phyloP scores from a whole-genome alignment of 805 yeast species.

The Kregervanrija fluxuum region DNA sequence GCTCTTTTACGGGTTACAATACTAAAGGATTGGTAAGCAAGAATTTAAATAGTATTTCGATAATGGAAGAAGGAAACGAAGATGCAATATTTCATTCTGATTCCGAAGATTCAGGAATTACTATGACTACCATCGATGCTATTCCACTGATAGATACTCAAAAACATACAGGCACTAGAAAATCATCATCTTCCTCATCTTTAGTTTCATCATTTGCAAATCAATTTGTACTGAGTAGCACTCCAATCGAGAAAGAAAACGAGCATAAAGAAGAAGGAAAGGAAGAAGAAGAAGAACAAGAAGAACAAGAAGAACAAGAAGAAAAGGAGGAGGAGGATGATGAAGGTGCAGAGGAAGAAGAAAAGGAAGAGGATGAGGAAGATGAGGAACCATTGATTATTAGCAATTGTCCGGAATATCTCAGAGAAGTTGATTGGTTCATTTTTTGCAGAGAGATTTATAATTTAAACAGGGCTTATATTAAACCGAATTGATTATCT shows the following conservation, averaged over 20 bases:
- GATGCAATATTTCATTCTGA: no score
- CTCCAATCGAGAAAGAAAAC: no score
- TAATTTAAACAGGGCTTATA: constrained; percentile 63
- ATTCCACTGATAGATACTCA: no score
- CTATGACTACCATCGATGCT: no score
- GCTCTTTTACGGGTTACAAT: constrained; percentile 8
- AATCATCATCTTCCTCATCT: no score
- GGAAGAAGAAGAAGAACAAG: constrained; percentile 2
- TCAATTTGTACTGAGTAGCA: no score
- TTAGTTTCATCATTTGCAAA: no score
- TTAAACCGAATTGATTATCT: constrained; percentile 24
- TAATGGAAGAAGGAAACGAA: no score
- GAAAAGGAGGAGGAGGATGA: constrained; percentile 8
- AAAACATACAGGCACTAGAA: no score
- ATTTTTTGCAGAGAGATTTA: constrained; percentile 78
- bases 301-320: constrained; percentile 2
- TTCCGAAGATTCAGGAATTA: no score
- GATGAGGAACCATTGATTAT: constrained; percentile 18
- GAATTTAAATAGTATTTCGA: no score
- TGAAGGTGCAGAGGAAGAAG: constrained; percentile 11
- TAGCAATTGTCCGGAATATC: constrained; percentile 24
- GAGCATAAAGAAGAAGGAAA: no score
- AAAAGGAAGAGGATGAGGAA: constrained; percentile 7
- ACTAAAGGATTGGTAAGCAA: neutral
- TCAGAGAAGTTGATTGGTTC: constrained; percentile 82